Evolutionary conservation across 2,329 filamentous ascomycete genomes (phyloP), one percentile per base, ranked within the genome.

Genomic region (Sclerotinia nivalis): DNA sequence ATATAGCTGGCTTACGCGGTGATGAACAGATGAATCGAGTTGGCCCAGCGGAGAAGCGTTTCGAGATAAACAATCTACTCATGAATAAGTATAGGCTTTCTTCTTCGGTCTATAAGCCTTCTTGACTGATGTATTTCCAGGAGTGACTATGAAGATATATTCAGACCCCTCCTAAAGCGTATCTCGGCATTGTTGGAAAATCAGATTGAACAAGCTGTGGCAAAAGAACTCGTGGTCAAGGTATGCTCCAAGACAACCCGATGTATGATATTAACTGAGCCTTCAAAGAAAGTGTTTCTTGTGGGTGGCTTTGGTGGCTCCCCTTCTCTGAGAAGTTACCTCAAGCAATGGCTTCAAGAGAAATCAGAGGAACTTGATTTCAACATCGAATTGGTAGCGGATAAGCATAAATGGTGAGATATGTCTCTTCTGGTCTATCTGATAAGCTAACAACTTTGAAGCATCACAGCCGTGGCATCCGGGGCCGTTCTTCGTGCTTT

Each of bases 241-340:
- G 72, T 74, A 60, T 34, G 55, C 22, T 1, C 12, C 1, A 15
- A 50, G 4, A 43, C 45, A 3, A 43, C 13, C 4, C 2, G 52
- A n/a, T 28, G 7, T 28, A 18, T 22, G 37, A 20, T 25, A n/a
- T 15, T 55, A 64, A 12, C n/a, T 61, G 47, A 49, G 1, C 43
- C 2, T 9, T 28, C 4, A 43, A 28, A 75, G 74, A 75, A 73
- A 71, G 72, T 75, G 1, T 74, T 73, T 31, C 69, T 76, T 13
- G 70, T 75, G 22, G 74, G 75, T 40, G 74, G 77, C 66, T 76
- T 76, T 69, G 73, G 70, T 4, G 71, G 55, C 1, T 70, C 72
- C 12, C 75, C 74, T 31, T 74, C 73, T 3, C 40, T 76, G 9
- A 49, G 64, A 22, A 69, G 59, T 20, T 72, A 70, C 25, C 65